Evolutionary conservation across 306 rosid species (phyloP).

Genomic region (Prunus dulcis): DNA sequence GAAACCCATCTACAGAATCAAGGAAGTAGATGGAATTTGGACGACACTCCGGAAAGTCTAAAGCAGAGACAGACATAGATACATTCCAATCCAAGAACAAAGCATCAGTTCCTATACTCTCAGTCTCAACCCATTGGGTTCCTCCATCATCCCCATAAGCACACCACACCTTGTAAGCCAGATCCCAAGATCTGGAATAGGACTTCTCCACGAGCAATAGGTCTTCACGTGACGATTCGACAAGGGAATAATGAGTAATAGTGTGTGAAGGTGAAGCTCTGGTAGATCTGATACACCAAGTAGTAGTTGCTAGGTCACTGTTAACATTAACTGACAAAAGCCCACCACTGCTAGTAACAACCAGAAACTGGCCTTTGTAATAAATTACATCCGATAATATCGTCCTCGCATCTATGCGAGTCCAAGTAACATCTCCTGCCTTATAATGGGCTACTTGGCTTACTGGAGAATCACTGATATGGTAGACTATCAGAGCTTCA

Average conservation of each 20-base stretch:
- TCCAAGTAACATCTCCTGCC: too few species aligned
- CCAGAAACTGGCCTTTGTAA: too few species aligned
- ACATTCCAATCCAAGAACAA: not conserved
- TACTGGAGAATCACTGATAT: too few species aligned
- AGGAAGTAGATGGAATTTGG: not conserved
- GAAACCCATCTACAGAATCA: not conserved
- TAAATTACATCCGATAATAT: too few species aligned
- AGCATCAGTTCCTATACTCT: not conserved
- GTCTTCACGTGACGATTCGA: not conserved
- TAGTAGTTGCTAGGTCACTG: not conserved
- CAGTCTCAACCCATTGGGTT: not conserved
- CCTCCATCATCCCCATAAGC: not conserved
- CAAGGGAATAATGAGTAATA: not conserved
- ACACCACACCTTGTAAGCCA: not conserved
- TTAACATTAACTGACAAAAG: too few species aligned
- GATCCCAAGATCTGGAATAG: not conserved
- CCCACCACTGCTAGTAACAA: too few species aligned
- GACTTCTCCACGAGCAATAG: not conserved
- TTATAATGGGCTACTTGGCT: too few species aligned
- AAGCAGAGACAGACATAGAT: not conserved
- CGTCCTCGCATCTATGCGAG: too few species aligned
- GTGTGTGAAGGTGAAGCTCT: too few species aligned
- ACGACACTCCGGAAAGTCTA: constrained; percentile 3
- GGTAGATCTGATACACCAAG: too few species aligned
- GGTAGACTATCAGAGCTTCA: too few species aligned